Evolutionary conservation across 306 rosid genomes (phyloP).

Genomic region (Cucumis cinereus): DNA sequence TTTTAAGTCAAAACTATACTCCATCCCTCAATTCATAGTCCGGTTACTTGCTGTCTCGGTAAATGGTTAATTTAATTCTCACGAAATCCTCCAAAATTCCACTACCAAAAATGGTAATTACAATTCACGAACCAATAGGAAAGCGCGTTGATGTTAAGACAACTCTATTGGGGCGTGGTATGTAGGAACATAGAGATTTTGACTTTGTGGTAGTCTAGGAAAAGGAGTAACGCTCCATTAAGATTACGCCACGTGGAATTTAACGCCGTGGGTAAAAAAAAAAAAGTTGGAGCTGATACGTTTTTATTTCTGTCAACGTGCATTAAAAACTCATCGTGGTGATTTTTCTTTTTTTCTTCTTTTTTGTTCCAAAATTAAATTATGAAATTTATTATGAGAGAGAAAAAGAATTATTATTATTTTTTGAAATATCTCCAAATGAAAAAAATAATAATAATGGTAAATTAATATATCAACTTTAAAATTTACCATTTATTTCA

Average conservation of each 20-base stretch:
- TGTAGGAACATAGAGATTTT: neutral
- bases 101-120: neutral
- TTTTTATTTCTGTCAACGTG: conserved; percentile 9
- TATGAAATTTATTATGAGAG: neutral
- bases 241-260: conserved; percentile 2
- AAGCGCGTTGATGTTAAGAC: neutral
- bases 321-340: conserved; percentile 3
- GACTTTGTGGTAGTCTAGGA: neutral
- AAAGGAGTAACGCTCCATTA: neutral
- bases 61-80: neutral
- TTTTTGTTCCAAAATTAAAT: neutral
- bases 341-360: neutral
- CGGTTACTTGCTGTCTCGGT: conserved; percentile 11
- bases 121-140: neutral
- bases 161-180: neutral
- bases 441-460: neutral
- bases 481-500: too few species aligned
- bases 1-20: neutral
- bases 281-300: neutral
- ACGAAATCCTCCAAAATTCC: neutral
- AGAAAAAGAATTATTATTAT: neutral
- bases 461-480: too few species aligned
- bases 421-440: neutral
- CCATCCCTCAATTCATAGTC: neutral
- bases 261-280: neutral